Evolutionary conservation across 495 filamentous ascomycete genomes (phyloP).

Genomic region (Hypoxylon lenormandii): DNA sequence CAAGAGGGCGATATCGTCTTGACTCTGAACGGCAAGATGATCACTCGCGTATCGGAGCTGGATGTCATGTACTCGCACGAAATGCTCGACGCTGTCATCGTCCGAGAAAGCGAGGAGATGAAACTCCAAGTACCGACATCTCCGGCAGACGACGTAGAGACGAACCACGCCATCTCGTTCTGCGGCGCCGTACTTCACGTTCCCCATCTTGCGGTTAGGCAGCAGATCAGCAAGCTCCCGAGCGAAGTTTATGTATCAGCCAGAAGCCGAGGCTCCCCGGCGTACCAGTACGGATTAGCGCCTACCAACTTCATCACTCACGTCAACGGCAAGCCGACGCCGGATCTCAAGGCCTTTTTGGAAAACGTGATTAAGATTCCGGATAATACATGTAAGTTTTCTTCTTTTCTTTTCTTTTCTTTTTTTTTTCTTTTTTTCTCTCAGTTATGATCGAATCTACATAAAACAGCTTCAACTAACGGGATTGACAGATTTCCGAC

Average conservation of each 20-base stretch:
- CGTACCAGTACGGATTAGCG: slow-evolving; percentile 91
- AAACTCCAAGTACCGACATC: slow-evolving; percentile 84
- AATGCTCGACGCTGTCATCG: slow-evolving; percentile 81
- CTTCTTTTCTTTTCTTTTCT: slow-evolving; percentile 3
- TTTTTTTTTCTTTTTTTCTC: no score
- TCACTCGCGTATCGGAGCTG: slow-evolving; percentile 90
- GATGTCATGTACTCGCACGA: slow-evolving; percentile 97
- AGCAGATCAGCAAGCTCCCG: slow-evolving; percentile 96
- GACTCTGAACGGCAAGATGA: slow-evolving; percentile 87
- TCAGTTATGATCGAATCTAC: not conserved
- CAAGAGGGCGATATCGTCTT: slow-evolving; percentile 94
- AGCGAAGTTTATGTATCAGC: slow-evolving; percentile 97
- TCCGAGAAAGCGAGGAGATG: slow-evolving; percentile 87
- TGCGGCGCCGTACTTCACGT: slow-evolving; percentile 93
- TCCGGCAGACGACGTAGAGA: slow-evolving; percentile 89
- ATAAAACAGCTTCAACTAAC: slow-evolving; percentile 30
- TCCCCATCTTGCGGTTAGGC: slow-evolving; percentile 94
- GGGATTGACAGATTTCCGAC: slow-evolving; percentile 75
- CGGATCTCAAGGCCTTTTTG: slow-evolving; percentile 82
- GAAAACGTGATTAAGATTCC: slow-evolving; percentile 83
- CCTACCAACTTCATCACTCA: slow-evolving; percentile 98
- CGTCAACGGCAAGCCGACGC: slow-evolving; percentile 87
- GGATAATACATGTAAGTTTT: slow-evolving; percentile 82
- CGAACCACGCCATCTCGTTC: slow-evolving; percentile 88
- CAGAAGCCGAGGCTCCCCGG: slow-evolving; percentile 82